phyloP scores from a whole-genome alignment of 768 basidiomycete genomes.

The Trametes cinnabarina region DNA sequence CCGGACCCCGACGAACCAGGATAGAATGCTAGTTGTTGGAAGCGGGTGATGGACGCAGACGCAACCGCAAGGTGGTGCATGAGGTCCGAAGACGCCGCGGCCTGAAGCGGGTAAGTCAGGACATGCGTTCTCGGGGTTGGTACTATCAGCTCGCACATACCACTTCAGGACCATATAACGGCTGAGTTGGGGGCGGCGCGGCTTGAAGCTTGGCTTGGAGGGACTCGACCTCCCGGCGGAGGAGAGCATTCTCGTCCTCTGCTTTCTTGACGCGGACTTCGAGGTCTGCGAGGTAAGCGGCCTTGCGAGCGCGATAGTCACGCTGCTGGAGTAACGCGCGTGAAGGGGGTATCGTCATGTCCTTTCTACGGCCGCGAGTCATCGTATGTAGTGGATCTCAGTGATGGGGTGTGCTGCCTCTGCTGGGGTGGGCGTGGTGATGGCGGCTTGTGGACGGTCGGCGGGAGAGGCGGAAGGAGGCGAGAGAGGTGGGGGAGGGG shows the following conservation, averaged over 20 bases:
- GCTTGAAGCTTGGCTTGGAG: conserved; percentile 38
- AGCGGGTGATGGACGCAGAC: conserved; percentile 50
- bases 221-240: conserved; percentile 48
- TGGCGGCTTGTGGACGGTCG: neutral
- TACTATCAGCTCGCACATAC: conserved; percentile 26
- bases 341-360: conserved; percentile 56
- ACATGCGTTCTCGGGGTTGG: neutral
- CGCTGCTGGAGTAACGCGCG: conserved; percentile 61
- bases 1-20: conserved; percentile 17
- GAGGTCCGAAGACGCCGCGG: conserved; percentile 51
- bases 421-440: neutral
- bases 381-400: conserved; percentile 32
- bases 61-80: conserved; percentile 47
- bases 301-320: conserved; percentile 62
- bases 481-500: neutral
- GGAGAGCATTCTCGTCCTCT: conserved; percentile 53
- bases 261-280: conserved; percentile 52
- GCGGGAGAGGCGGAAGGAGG: neutral
- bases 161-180: conserved; percentile 28
- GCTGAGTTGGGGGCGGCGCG: conserved; percentile 14
- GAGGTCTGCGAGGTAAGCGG: conserved; percentile 53
- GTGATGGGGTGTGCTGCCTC: neutral
- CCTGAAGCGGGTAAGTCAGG: conserved; percentile 33
- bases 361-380: conserved; percentile 67
- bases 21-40: conserved; percentile 48